phyloP scores from a whole-genome alignment of 441 rosid genomes.

The Pelargonium citronellum region DNA sequence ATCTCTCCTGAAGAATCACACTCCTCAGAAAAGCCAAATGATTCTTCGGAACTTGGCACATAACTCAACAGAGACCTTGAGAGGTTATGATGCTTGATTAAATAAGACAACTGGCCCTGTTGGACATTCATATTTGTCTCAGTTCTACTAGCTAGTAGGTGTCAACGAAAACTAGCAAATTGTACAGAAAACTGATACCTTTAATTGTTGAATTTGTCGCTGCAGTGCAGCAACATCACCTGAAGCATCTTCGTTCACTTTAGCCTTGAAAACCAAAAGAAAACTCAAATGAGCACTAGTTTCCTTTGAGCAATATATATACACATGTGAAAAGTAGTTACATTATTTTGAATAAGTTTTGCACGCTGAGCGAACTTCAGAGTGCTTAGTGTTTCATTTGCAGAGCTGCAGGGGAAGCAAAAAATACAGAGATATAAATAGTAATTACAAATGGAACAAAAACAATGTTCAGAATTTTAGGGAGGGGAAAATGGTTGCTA shows the following conservation, averaged over 20 bases:
- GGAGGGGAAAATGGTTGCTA: slow-evolving; percentile 17
- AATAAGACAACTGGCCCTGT: slow-evolving; percentile 78
- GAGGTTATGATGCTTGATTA: slow-evolving; percentile 72
- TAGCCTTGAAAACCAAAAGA: slow-evolving; percentile 51
- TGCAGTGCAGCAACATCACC: slow-evolving; percentile 79
- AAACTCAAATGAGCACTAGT: slow-evolving; percentile 16
- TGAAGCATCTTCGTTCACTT: slow-evolving; percentile 87
- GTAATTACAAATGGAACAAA: slow-evolving; percentile 9
- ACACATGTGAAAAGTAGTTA: slow-evolving; percentile 31
- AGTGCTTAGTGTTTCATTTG: slow-evolving; percentile 88
- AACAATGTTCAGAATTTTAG: slow-evolving; percentile 8
- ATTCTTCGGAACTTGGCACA: slow-evolving; percentile 37
- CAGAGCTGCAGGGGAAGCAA: slow-evolving; percentile 58
- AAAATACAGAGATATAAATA: slow-evolving; percentile 24
- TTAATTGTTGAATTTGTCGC: slow-evolving; percentile 72
- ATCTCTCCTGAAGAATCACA: slow-evolving; percentile 22
- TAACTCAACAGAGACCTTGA: slow-evolving; percentile 57
- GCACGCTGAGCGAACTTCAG: slow-evolving; percentile 98
- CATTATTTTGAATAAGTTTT: slow-evolving; percentile 91
- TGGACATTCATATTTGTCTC: slow-evolving; percentile 8
- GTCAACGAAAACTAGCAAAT: background rate
- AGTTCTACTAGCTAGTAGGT: slow-evolving; percentile 19
- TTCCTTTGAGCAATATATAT: slow-evolving; percentile 8
- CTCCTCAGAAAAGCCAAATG: slow-evolving; percentile 59
- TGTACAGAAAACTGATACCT: slow-evolving; percentile 37